Percentiles rank a stretch among this genome's conserved stretches.
Conservation (phyloP, 108 stramenopile genomes). For the Fistulifera pelliculosa region DNA sequence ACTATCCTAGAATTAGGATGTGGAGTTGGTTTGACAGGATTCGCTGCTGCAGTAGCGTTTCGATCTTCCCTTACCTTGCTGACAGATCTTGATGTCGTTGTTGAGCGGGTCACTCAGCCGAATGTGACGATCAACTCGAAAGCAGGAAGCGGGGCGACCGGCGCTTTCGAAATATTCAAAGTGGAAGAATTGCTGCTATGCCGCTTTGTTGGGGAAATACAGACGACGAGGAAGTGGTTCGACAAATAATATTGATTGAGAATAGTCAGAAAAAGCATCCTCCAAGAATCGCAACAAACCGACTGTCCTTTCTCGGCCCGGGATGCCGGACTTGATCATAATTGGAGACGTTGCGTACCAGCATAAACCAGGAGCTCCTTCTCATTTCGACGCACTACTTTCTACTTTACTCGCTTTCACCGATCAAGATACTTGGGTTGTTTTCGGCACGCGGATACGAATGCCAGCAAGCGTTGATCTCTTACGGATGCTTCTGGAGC, state of each 20-base stretch:
- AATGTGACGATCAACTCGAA: slow-evolving; percentile 32
- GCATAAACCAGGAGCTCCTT: slow-evolving; percentile 42
- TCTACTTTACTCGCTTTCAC: slow-evolving; percentile 32
- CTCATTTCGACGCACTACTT: slow-evolving; percentile 42
- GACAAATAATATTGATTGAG: slow-evolving; percentile 5
- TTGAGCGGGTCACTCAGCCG: slow-evolving; percentile 28
- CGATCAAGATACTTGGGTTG: slow-evolving; percentile 22
- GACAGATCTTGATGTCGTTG: slow-evolving; percentile 40
- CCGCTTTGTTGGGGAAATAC: slow-evolving; percentile 40
- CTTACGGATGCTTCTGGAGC: slow-evolving; percentile 27
- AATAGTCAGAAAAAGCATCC: not conserved
- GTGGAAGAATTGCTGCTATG: slow-evolving; percentile 24
- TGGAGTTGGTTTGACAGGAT: slow-evolving; percentile 44
- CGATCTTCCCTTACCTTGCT: slow-evolving; percentile 29
- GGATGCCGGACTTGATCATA: slow-evolving; percentile 30
- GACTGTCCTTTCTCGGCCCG: not conserved
- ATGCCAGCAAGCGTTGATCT: slow-evolving; percentile 44
- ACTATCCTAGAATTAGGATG: slow-evolving; percentile 33
- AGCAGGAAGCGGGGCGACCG: slow-evolving; percentile 6
- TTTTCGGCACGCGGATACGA: slow-evolving; percentile 50
- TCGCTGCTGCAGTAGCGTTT: slow-evolving; percentile 31
- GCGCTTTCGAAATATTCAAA: slow-evolving; percentile 1
- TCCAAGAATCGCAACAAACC: not conserved
- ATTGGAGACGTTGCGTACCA: slow-evolving; percentile 56
- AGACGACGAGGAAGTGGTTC: slow-evolving; percentile 25